Percentiles rank a stretch among this genome's conserved stretches.
Conservation (phyloP, 768 basidiomycete species). For the Gloeopeniophorella convolvens region DNA sequence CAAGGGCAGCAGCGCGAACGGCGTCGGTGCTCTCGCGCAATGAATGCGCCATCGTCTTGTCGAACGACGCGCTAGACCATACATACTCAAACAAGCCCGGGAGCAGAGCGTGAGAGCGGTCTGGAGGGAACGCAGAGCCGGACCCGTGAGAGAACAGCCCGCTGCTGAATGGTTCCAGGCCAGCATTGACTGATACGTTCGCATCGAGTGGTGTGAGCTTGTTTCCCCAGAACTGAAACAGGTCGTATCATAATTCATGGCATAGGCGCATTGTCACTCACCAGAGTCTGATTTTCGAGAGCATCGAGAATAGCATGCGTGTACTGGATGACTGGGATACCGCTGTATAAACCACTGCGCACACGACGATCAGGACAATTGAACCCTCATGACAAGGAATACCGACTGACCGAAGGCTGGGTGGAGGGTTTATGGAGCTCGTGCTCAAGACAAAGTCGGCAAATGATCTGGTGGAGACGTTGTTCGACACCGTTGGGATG, state of each 20-base stretch:
- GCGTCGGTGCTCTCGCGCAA: background rate
- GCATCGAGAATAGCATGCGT: slow-evolving; percentile 31
- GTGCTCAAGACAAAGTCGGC: slow-evolving; percentile 30
- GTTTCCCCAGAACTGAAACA: slow-evolving; percentile 38
- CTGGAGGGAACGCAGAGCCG: slow-evolving; percentile 40
- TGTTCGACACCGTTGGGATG: slow-evolving; percentile 30
- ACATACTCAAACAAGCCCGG: background rate
- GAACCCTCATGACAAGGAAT: background rate
- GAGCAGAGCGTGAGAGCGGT: background rate
- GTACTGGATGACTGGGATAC: slow-evolving; percentile 29
- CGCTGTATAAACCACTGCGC: slow-evolving; percentile 30
- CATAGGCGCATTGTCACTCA: slow-evolving; percentile 3
- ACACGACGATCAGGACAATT: background rate
- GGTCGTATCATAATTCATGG: background rate
- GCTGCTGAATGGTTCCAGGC: slow-evolving; percentile 42
- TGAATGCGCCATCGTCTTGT: background rate
- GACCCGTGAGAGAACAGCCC: slow-evolving; percentile 30
- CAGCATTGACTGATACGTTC: slow-evolving; percentile 32
- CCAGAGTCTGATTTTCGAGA: slow-evolving; percentile 37
- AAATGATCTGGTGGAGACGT: slow-evolving; percentile 33
- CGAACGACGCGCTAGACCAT: background rate
- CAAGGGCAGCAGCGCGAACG: no score
- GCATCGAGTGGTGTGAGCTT: slow-evolving; percentile 29
- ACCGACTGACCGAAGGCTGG: slow-evolving; percentile 17
- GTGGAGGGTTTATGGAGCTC: slow-evolving; percentile 28